phyloP scores from a whole-genome alignment of 2,329 filamentous ascomycete genomes.

The Hymenoscyphus infarciens region DNA sequence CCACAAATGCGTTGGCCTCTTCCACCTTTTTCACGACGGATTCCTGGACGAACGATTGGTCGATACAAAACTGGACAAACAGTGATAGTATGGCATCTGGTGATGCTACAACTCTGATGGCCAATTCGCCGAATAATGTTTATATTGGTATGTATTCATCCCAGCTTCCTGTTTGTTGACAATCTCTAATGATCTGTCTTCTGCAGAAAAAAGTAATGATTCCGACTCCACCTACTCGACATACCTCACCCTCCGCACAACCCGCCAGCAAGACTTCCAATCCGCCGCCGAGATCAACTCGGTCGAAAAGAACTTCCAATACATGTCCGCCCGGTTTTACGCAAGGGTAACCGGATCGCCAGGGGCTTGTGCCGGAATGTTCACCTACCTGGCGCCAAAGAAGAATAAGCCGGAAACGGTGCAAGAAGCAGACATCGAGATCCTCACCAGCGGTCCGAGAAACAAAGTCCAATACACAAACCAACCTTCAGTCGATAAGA shows the following conservation, averaged over 20 bases:
- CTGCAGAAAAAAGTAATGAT: conserved; percentile 25
- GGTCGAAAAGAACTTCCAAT: conserved; percentile 27
- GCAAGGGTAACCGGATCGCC: conserved; percentile 31
- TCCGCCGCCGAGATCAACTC: conserved; percentile 32
- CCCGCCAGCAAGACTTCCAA: conserved; percentile 29
- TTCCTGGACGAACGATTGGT: conserved; percentile 30
- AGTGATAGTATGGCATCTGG: conserved; percentile 20
- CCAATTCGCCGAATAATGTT: conserved; percentile 32
- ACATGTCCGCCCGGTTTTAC: conserved; percentile 31
- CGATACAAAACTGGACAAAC: conserved; percentile 32
- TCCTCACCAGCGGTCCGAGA: conserved; percentile 29
- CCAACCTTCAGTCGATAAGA: conserved; percentile 28
- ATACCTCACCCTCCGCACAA: conserved; percentile 33
- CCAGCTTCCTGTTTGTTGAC: neutral
- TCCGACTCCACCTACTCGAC: conserved; percentile 23
- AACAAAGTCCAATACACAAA: conserved; percentile 34
- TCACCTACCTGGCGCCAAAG: conserved; percentile 28
- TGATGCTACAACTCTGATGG: conserved; percentile 27
- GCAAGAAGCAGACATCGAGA: conserved; percentile 35
- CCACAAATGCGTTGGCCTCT: conserved; percentile 22
- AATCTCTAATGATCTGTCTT: neutral
- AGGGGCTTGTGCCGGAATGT: conserved; percentile 34
- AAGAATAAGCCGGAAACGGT: conserved; percentile 15
- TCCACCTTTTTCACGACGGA: conserved; percentile 25
- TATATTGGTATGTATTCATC: conserved; percentile 28